Evolutionary conservation across 139 green algal genomes (phyloP).

Genomic region (Chlamydomonas applanata): DNA sequence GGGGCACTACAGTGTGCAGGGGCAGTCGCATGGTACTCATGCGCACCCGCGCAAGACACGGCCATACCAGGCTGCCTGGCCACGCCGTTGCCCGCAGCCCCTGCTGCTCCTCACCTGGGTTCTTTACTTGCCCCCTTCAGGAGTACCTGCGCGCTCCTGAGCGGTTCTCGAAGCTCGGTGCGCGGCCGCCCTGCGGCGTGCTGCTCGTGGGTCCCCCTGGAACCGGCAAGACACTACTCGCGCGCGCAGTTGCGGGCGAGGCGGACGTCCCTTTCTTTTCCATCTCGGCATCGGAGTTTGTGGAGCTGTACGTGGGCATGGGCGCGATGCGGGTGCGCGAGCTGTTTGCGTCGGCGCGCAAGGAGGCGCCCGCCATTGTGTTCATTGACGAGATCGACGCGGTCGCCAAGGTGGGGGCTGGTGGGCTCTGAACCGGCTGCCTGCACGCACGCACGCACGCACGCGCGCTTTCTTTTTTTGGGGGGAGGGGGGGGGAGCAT

Average conservation of each 20-base stretch:
- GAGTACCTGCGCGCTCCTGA: slow-evolving; percentile 74
- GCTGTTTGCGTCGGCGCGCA: slow-evolving; percentile 75
- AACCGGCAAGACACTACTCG: slow-evolving; percentile 86
- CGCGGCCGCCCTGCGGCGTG: slow-evolving; percentile 70
- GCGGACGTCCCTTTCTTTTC: slow-evolving; percentile 85
- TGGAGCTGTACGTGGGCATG: slow-evolving; percentile 95
- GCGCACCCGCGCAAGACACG: too few species aligned
- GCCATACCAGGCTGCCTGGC: too few species aligned
- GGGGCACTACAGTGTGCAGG: too few species aligned
- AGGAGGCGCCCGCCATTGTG: slow-evolving; percentile 85
- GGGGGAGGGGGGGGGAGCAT: too few species aligned
- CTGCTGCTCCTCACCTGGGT: too few species aligned
- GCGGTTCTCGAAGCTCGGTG: slow-evolving; percentile 70
- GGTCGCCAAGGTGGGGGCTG: slow-evolving; percentile 49
- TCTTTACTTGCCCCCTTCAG: slow-evolving; percentile 33
- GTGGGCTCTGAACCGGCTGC: neutral
- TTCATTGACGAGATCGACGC: slow-evolving; percentile 95
- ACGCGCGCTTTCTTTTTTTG: too few species aligned
- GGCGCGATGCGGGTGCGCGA: slow-evolving; percentile 79
- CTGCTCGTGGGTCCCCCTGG: slow-evolving; percentile 76
- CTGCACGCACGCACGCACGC: too few species aligned
- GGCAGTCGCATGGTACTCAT: too few species aligned
- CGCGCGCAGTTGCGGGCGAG: slow-evolving; percentile 68
- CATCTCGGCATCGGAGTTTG: slow-evolving; percentile 82
- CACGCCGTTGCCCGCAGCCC: too few species aligned